phyloP scores from a whole-genome alignment of 148 eudicot species.

The Silene conica region DNA sequence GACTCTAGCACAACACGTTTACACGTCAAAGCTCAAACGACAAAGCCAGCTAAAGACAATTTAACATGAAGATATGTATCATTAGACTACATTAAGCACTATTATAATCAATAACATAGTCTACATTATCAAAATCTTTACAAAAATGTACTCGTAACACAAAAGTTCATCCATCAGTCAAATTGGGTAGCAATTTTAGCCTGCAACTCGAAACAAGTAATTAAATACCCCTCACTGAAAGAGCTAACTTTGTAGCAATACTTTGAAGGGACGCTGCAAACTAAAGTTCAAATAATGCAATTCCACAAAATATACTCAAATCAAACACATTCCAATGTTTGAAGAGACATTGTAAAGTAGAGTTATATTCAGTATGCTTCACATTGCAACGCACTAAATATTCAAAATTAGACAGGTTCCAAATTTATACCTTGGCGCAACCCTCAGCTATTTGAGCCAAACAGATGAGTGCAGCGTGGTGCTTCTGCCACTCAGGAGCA shows the following conservation, averaged over 20 bases:
- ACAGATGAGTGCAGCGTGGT: slow-evolving; percentile 40
- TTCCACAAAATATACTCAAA: no score
- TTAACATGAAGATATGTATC: background rate
- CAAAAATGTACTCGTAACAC: background rate
- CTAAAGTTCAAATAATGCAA: background rate
- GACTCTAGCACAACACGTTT: background rate
- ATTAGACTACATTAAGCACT: background rate
- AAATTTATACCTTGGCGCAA: slow-evolving; percentile 33
- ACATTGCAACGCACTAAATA: background rate
- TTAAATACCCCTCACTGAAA: background rate
- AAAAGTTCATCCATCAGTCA: background rate
- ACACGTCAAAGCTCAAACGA: background rate
- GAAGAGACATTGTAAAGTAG: background rate
- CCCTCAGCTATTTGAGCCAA: slow-evolving; percentile 42
- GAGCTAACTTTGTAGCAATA: background rate
- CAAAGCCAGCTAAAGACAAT: background rate
- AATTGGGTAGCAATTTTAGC: background rate
- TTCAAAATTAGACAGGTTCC: background rate
- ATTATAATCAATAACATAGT: background rate
- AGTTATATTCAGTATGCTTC: background rate
- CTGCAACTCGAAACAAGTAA: background rate
- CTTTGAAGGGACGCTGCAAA: no score
- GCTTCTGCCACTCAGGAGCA: slow-evolving; percentile 42
- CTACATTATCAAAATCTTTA: background rate
- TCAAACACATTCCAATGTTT: background rate